Base-by-base conservation (phyloP, 2,329 filamentous ascomycete species). In the Colletotrichum chlorophyti region DNA sequence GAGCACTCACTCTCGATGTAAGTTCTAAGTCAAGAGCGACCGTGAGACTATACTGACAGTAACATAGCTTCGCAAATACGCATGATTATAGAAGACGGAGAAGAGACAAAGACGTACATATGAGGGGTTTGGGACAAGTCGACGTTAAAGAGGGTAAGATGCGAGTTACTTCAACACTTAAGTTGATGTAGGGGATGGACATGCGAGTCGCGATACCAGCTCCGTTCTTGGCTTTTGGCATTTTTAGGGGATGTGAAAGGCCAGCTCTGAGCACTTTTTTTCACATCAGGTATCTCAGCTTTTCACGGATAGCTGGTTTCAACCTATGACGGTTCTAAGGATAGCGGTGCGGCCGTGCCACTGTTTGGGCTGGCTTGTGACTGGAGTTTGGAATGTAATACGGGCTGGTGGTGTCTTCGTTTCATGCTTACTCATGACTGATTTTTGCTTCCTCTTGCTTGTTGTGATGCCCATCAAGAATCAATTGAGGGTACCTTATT, bases 1-100 rank as follows among this genome's bases (percentile, higher is more conserved):
- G 92, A 76, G 91, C 92, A 32, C 78, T 99, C 76, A 98, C 93
- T 57, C 79, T 99, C 68, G 95, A 99, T 88, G 93, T 98, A 79
- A 94, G 94, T 80, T 32, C 9, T 63, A 42, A 49, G 15, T 14
- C 26, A 21, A 17, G 7, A 12, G n/a, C 19, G 6, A 11, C 32
- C 27, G n/a, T 14, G 7, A 21, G 10, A 4, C n/a, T 15, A 29
- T 31, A 24, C 51, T 62, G 41, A 60, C 35, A 17, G 6, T 49
- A 21, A 24, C 11, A 23, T 24, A 64, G 54, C 53, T 60, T 43
- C 49, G 52, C 9, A 58, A 60, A 17, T 58, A 60, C 24, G 45
- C 49, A n/a, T 63, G 35, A 43, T 17, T n/a, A 9, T 17, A 17
- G 31, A 12, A 32, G 29, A 46, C 10, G 17, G 40, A 15, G 17